phyloP scores from a whole-genome alignment of 225 moss, liverwort and hornwort genomes.

The Lunularia cruciata region DNA sequence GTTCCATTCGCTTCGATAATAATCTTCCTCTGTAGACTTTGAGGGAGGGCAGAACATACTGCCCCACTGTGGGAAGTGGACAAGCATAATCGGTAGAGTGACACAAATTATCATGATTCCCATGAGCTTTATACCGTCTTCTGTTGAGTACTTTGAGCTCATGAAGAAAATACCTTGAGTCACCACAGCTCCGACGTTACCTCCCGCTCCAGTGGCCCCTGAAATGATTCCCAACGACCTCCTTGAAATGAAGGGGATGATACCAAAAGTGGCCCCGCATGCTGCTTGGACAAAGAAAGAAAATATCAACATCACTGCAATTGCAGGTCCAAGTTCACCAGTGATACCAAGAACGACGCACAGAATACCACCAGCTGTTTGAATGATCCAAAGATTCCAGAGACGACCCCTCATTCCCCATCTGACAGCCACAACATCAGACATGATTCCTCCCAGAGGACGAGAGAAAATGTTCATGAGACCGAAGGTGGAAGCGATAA shows the following conservation, averaged over 20 bases:
- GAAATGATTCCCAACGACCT: constrained; percentile 64
- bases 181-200: constrained; percentile 55
- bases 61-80: constrained; percentile 68
- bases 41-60: constrained; percentile 52
- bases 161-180: constrained; percentile 60
- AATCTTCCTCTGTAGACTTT: constrained; percentile 46
- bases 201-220: constrained; percentile 63
- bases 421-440: constrained; percentile 37
- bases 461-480: constrained; percentile 72
- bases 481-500: constrained; percentile 57
- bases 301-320: constrained; percentile 57
- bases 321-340: constrained; percentile 25
- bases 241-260: constrained; percentile 73
- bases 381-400: constrained; percentile 55
- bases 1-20: constrained; percentile 60
- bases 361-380: constrained; percentile 51
- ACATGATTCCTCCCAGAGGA: constrained; percentile 57
- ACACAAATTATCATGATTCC: constrained; percentile 56
- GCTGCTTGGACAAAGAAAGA: constrained; percentile 68
- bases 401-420: constrained; percentile 74
- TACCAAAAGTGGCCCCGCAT: constrained; percentile 70
- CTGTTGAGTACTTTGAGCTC: constrained; percentile 37
- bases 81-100: constrained; percentile 25
- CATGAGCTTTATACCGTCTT: constrained; percentile 58
- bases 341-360: constrained; percentile 46